phyloP scores from a whole-genome alignment of 768 basidiomycete species.

The Pleurotus sapidus region DNA sequence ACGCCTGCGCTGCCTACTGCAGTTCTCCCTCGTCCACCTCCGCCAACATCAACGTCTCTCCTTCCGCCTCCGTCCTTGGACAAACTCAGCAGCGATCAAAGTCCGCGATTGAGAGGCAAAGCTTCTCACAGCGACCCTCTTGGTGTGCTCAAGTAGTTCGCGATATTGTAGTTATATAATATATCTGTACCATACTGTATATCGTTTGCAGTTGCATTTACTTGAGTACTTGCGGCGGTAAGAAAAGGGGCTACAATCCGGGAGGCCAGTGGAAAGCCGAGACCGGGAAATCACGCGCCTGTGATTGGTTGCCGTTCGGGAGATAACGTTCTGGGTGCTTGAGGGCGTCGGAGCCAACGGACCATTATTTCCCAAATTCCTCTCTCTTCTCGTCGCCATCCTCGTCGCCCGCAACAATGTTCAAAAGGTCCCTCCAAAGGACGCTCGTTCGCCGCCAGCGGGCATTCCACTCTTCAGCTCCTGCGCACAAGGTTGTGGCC shows the following conservation, averaged over 20 bases:
- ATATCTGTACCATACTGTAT: background rate
- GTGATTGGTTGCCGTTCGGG: constrained; percentile 35
- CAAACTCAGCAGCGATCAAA: constrained; percentile 25
- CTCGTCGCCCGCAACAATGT: constrained; percentile 42
- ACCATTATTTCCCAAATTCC: constrained; percentile 14
- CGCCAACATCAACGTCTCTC: constrained; percentile 41
- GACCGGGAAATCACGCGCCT: constrained; percentile 33
- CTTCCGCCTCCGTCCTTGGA: constrained; percentile 18
- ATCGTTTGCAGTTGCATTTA: background rate
- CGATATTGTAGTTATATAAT: background rate
- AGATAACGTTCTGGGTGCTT: constrained; percentile 21
- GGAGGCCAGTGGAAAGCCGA: constrained; percentile 16
- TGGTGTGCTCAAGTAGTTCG: constrained; percentile 13
- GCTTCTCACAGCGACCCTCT: constrained; percentile 11
- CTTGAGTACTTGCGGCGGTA: background rate
- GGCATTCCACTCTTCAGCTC: constrained; percentile 64
- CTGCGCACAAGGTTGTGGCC: constrained; percentile 58
- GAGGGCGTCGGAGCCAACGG: constrained; percentile 9
- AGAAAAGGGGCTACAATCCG: constrained; percentile 13
- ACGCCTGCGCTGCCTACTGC: constrained; percentile 31
- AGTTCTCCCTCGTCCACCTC: constrained; percentile 49
- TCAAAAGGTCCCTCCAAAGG: constrained; percentile 62
- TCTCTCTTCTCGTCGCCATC: constrained; percentile 15
- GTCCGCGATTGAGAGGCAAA: constrained; percentile 14
- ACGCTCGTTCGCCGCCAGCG: constrained; percentile 48